Evolutionary conservation across 352 stramenopile genomes (phyloP).

Genomic region (Globisporangium abappressorium): DNA sequence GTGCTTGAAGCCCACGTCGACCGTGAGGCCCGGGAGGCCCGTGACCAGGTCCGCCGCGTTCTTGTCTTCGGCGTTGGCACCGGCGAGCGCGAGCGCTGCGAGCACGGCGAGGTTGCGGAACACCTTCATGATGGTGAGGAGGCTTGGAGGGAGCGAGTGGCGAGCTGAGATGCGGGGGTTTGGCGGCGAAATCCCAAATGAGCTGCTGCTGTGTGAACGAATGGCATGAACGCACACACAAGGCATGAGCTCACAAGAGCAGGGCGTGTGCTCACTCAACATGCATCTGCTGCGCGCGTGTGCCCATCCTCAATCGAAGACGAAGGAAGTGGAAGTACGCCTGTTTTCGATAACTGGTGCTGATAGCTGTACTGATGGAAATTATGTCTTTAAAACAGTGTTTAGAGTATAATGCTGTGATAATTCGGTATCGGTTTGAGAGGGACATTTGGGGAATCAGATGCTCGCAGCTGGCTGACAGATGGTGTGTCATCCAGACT

Average conservation of each 20-base stretch:
- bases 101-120: constrained; percentile 31
- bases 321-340: not conserved
- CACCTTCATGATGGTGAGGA: constrained; percentile 28
- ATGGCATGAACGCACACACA: not conserved
- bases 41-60: constrained; percentile 55
- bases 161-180: not conserved
- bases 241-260: not conserved
- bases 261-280: not conserved
- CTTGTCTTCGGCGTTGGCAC: constrained; percentile 9
- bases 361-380: not conserved
- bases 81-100: constrained; percentile 27
- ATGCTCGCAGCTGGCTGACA: not conserved
- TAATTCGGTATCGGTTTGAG: not conserved
- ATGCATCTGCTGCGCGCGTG: not conserved
- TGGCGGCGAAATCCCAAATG: constrained; percentile 1
- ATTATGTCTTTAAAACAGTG: not conserved
- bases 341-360: not conserved
- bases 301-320: constrained; percentile 3
- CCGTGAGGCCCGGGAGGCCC: constrained; percentile 42
- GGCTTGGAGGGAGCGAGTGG: not conserved
- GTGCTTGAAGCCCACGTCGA: constrained; percentile 57
- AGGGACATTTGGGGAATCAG: not conserved
- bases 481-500: not conserved
- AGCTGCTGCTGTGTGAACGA: not conserved
- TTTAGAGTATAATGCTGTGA: not conserved